Conservation (phyloP, 257 asterid species). For the Voacanga thouarsii region DNA sequence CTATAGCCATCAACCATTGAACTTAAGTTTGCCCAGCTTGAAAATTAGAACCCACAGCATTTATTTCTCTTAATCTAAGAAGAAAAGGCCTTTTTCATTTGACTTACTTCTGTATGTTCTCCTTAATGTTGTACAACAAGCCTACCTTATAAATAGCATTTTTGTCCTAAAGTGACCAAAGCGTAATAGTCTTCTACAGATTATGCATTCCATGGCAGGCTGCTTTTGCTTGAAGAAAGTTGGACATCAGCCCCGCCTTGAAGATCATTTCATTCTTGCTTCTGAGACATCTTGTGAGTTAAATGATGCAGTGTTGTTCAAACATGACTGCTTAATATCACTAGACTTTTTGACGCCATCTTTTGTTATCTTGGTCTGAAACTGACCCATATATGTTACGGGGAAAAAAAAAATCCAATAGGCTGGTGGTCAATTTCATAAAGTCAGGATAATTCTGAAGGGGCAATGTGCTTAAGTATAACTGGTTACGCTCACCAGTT, state of each 20-base stretch:
- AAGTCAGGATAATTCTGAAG: background rate
- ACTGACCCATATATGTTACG: background rate
- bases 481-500: background rate
- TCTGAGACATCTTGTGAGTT: conserved; percentile 87
- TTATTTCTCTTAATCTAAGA: background rate
- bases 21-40: background rate
- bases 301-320: background rate
- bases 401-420: background rate
- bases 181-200: background rate
- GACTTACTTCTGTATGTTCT: background rate
- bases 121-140: background rate
- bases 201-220: conserved; percentile 44
- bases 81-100: too few relatives aligned
- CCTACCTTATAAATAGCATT: background rate
- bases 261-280: conserved; percentile 74
- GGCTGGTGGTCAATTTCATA: background rate
- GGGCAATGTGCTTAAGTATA: background rate
- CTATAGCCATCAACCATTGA: background rate
- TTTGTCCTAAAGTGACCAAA: background rate
- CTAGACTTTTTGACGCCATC: background rate
- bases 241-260: conserved; percentile 51
- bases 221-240: conserved; percentile 54
- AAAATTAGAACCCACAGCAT: background rate
- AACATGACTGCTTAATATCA: conserved; percentile 19
- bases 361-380: background rate